A percentile compares a stretch with the other conserved stretches of the same genome.
phyloP scores from a whole-genome alignment of 2,329 filamentous ascomycete genomes.

The Ceratocystis albifundus region DNA sequence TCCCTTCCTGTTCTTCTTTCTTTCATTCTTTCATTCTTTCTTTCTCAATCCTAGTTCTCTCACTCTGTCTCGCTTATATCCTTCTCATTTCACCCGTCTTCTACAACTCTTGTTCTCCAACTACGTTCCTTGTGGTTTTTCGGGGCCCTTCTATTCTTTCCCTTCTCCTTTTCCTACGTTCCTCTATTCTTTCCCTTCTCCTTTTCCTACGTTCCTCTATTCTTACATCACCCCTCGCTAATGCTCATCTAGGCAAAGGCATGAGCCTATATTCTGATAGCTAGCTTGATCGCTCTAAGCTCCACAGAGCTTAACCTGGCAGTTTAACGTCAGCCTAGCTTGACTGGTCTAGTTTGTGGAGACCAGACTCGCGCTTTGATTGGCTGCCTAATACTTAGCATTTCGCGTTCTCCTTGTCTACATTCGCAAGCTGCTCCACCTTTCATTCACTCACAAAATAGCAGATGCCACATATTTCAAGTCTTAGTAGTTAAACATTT shows the following conservation, averaged over 20 bases:
- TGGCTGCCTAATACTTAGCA: neutral
- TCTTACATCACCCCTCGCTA: neutral
- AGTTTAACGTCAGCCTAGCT: too few species aligned
- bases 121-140: too few species aligned
- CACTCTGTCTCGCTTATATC: neutral
- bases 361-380: neutral
- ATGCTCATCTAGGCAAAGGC: neutral
- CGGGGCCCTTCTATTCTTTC: neutral
- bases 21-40: neutral
- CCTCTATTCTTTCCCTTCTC: neutral
- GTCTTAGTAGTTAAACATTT: neutral
- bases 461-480: conserved; percentile 3
- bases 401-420: neutral
- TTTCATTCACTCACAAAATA: neutral
- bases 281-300: neutral
- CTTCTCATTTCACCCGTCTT: neutral
- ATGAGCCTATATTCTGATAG: neutral
- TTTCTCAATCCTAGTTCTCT: neutral
- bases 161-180: neutral
- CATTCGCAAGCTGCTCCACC: neutral
- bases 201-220: neutral
- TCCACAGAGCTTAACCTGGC: neutral
- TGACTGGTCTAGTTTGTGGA: neutral
- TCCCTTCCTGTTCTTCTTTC: neutral
- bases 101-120: too few species aligned